Evolutionary conservation across 768 basidiomycete species (phyloP).

Genomic region (Boletus bicolor): DNA sequence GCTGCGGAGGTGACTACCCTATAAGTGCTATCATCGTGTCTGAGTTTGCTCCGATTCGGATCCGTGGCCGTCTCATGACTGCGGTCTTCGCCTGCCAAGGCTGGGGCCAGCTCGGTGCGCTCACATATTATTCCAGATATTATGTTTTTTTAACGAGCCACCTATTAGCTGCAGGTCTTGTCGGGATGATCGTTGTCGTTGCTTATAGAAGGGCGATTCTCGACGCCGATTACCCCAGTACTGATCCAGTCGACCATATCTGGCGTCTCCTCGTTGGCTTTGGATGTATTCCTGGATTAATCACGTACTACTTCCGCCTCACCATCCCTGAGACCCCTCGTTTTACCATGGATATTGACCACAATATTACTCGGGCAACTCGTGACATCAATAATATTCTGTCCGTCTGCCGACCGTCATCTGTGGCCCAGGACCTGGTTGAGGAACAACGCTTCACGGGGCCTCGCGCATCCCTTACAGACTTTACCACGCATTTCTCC

Average conservation of each 20-base stretch:
- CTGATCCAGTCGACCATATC: slow-evolving; percentile 62
- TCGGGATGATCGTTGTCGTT: slow-evolving; percentile 57
- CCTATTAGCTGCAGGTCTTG: slow-evolving; percentile 55
- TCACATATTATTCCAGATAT: neutral
- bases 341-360: slow-evolving; percentile 86
- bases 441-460: slow-evolving; percentile 50
- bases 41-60: slow-evolving; percentile 75
- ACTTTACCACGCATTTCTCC: slow-evolving; percentile 67
- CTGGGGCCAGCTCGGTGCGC: slow-evolving; percentile 81
- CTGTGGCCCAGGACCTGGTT: slow-evolving; percentile 44
- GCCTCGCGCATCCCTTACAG: slow-evolving; percentile 61
- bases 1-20: slow-evolving; percentile 87
- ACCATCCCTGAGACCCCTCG: slow-evolving; percentile 92
- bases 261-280: slow-evolving; percentile 89
- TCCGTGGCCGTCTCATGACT: slow-evolving; percentile 84
- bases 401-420: slow-evolving; percentile 35
- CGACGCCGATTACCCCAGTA: slow-evolving; percentile 34
- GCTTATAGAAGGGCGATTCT: slow-evolving; percentile 62
- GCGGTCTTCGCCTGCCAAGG: slow-evolving; percentile 83
- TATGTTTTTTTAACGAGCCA: neutral
- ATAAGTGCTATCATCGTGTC: slow-evolving; percentile 82
- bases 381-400: slow-evolving; percentile 69
- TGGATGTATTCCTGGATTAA: slow-evolving; percentile 72
- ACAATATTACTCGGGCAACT: slow-evolving; percentile 68
- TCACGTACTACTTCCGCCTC: slow-evolving; percentile 85